phyloP scores from a whole-genome alignment of 176 grass and related monocot genomes.

The Dactylis glomerata region DNA sequence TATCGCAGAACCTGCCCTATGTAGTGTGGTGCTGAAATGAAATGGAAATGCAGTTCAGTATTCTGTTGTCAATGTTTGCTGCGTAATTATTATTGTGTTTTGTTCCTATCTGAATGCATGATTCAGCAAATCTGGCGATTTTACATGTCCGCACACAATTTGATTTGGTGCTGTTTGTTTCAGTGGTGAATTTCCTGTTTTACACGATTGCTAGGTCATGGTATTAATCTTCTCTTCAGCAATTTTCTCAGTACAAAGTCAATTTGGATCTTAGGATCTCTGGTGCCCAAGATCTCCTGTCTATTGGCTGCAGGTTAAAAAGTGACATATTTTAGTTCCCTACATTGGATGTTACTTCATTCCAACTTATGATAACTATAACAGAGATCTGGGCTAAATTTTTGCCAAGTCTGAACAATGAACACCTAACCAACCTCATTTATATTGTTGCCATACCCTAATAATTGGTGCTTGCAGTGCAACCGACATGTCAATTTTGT shows the following conservation, averaged over 20 bases:
- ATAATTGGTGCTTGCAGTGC: background rate
- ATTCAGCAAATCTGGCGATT: background rate
- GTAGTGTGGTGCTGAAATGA: background rate
- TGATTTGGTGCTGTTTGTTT: background rate
- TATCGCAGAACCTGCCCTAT: background rate
- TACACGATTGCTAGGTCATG: background rate
- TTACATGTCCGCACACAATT: background rate
- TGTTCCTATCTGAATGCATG: background rate
- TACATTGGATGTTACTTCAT: background rate
- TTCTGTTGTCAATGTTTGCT: background rate
- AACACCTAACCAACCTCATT: background rate
- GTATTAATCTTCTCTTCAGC: background rate
- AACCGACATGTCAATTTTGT: background rate
- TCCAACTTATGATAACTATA: slow-evolving; percentile 35
- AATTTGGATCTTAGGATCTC: no score
- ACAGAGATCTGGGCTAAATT: slow-evolving; percentile 46
- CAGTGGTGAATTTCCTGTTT: background rate
- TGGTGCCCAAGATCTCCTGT: no score
- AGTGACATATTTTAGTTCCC: slow-evolving; percentile 32
- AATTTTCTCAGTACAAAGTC: background rate
- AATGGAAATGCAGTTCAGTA: background rate
- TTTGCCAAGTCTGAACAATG: slow-evolving; percentile 55
- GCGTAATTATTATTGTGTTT: background rate
- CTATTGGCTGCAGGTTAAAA: slow-evolving; percentile 58
- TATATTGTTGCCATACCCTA: background rate